phyloP scores from a whole-genome alignment of 2,329 filamentous ascomycete genomes.

The Ophidiomyces ophidiicola region DNA sequence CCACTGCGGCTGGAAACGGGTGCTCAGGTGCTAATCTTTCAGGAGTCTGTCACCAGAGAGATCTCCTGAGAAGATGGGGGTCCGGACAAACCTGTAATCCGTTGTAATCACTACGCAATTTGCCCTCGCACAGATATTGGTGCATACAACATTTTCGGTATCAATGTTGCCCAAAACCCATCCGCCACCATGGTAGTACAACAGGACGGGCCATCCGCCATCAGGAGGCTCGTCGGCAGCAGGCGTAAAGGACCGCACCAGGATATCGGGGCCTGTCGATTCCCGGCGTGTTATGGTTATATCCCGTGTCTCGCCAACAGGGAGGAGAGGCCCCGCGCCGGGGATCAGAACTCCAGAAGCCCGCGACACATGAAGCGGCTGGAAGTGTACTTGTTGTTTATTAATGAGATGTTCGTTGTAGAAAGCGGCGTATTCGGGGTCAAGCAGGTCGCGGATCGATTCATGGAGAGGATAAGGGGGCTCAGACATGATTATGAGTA shows the following conservation, averaged over 20 bases:
- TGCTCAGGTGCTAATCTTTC: slow-evolving; percentile 45
- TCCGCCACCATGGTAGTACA: slow-evolving; percentile 49
- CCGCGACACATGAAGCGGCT: slow-evolving; percentile 42
- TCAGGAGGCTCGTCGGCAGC: slow-evolving; percentile 28
- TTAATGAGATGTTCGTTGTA: slow-evolving; percentile 42
- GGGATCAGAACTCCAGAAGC: slow-evolving; percentile 42
- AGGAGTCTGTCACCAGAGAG: slow-evolving; percentile 1
- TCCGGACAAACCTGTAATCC: slow-evolving; percentile 40
- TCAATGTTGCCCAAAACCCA: slow-evolving; percentile 48
- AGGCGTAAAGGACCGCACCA: slow-evolving; percentile 42
- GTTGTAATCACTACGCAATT: slow-evolving; percentile 44
- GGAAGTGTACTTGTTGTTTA: slow-evolving; percentile 44
- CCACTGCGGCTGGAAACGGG: slow-evolving; percentile 45
- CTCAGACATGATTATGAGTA: slow-evolving; percentile 14
- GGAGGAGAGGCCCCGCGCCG: slow-evolving; percentile 39
- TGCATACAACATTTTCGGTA: slow-evolving; percentile 46
- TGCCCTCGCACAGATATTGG: slow-evolving; percentile 41
- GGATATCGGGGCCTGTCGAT: slow-evolving; percentile 39
- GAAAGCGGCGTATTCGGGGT: slow-evolving; percentile 42
- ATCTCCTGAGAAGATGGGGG: background rate
- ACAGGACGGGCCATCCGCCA: slow-evolving; percentile 43
- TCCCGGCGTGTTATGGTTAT: slow-evolving; percentile 33
- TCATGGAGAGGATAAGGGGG: slow-evolving; percentile 40
- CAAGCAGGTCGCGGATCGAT: slow-evolving; percentile 35
- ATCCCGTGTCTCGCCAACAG: slow-evolving; percentile 39